Evolutionary conservation across 805 yeast genomes (phyloP).

Genomic region (Candida orba): DNA sequence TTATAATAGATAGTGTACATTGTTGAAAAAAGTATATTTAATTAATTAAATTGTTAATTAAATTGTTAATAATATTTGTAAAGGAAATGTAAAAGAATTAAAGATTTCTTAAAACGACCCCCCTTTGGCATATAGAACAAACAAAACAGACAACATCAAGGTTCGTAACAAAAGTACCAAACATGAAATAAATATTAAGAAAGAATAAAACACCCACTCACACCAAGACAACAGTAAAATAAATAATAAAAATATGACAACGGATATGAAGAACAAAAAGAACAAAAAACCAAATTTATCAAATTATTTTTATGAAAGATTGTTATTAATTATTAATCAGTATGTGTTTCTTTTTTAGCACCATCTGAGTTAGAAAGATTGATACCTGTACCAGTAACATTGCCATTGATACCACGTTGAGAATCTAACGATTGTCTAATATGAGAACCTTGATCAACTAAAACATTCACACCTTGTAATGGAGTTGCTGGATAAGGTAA

Average conservation of each 20-base stretch:
- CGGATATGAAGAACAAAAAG: no score
- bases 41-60: no score
- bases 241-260: not conserved
- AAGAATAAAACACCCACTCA: not conserved
- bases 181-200: no score
- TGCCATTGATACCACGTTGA: conserved; percentile 4
- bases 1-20: not conserved
- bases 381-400: not conserved
- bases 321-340: conserved; percentile 5
- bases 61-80: not conserved
- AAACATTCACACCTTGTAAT: conserved; percentile 1
- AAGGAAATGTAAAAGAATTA: no score
- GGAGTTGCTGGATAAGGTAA: conserved; percentile 8
- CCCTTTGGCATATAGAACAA: not conserved
- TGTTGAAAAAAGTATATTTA: not conserved
- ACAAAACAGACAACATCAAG: not conserved
- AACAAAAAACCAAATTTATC: no score
- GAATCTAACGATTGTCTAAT: conserved; percentile 7
- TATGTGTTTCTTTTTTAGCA: conserved; percentile 21
- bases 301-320: no score
- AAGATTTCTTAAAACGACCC: no score
- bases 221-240: not conserved
- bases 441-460: conserved; percentile 1
- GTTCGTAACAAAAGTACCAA: no score
- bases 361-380: conserved; percentile 11